Evolutionary conservation across 805 yeast species (phyloP), one percentile per base, ranked within the genome.

Genomic region (Candida parachauliodes): DNA sequence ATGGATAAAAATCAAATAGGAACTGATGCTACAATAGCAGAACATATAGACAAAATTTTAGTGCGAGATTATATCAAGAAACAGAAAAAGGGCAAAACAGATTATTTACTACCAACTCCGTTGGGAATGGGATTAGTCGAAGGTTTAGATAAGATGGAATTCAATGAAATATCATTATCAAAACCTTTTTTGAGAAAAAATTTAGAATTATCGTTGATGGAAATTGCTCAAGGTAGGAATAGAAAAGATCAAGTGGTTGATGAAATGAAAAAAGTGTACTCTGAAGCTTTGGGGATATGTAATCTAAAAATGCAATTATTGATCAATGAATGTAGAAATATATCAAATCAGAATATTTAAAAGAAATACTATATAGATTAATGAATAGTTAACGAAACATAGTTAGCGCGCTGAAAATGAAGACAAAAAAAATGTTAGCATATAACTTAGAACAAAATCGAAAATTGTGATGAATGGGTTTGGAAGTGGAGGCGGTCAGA

Each of bases 1-100:
- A 93, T 93, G 99, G 98, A 94, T 64, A 85, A 80, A 8, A 93
- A 93, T 58, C 98, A 98, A 0, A 93, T 93, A 31, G 99, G 99
- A 2, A 93, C 99, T 0, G 99, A 93, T 65, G 99, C 99, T 1
- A 93, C 99, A 0, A 94, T 93, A 60, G 98, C 98, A 0, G 98
- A 93, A 29, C 99, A 93, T 59, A 93, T 93, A 26, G 88, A 84
- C 41, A 89, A 85, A 53, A 79, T 93, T 29, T 62, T 74, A 20
- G 57, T 59, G 8, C 62, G 98, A 37, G 77, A 79, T 14, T 94
- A 89, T 51, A 76, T 86, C 4, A 61, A 59, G 12, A 79, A 72
- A 46, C 61, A 56, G 37, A 63, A 58, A 30, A 48, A 51, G 29
- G 60, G 64, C 15, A 48, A 65, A 17, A 62, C 62, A 1, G 70